phyloP scores from a whole-genome alignment of 805 yeast genomes.

The Metschnikowia sp. region DNA sequence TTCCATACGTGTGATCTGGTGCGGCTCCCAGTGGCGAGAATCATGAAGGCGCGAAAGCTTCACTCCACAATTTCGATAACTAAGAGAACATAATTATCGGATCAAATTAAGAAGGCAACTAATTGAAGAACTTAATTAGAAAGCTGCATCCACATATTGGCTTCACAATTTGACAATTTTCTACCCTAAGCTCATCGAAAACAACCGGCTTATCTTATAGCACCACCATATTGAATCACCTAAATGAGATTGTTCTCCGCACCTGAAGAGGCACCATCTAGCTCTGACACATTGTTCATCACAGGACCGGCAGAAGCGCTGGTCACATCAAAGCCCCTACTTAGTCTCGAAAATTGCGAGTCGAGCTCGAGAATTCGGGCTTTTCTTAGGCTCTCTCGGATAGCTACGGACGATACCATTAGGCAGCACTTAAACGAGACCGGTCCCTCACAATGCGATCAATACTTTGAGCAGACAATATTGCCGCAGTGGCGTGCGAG shows the following conservation, averaged over 20 bases:
- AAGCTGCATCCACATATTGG: too few species aligned
- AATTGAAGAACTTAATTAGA: too few species aligned
- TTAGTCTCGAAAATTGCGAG: slow-evolving; percentile 32
- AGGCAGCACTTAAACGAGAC: slow-evolving; percentile 37
- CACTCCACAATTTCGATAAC: too few species aligned
- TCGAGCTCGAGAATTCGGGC: slow-evolving; percentile 33
- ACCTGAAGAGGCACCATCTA: not conserved
- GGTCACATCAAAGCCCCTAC: slow-evolving; percentile 11
- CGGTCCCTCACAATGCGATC: slow-evolving; percentile 21
- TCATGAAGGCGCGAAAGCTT: too few species aligned
- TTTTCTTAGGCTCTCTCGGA: slow-evolving; percentile 37
- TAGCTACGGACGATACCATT: slow-evolving; percentile 40
- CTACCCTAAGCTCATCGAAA: too few species aligned
- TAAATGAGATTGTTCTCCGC: not conserved
- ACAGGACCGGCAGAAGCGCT: not conserved
- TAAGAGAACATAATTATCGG: too few species aligned
- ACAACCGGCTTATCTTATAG: not conserved
- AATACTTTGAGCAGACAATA: slow-evolving; percentile 25
- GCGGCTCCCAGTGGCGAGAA: too few species aligned
- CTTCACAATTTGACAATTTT: too few species aligned
- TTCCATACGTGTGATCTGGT: too few species aligned
- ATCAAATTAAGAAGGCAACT: too few species aligned
- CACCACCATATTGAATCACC: not conserved
- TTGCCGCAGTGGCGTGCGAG: slow-evolving; percentile 38
- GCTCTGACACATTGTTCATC: not conserved